phyloP scores from a whole-genome alignment of 208 protist genomes.

The Kentomonas sorsogonicus region DNA sequence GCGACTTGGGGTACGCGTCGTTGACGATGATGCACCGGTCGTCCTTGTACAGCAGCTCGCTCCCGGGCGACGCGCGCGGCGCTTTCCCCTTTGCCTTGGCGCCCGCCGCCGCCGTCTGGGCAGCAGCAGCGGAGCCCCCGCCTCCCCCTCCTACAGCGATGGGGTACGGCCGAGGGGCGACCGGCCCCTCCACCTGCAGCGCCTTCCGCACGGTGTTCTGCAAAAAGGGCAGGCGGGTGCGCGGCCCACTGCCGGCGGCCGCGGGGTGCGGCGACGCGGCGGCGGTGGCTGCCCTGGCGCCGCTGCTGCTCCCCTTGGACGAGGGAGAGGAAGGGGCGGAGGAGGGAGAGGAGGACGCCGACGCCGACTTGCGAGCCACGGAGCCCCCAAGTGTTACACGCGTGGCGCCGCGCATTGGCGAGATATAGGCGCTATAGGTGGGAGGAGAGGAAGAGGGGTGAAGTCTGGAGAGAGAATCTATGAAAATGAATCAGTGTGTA shows the following conservation, averaged over 20 bases:
- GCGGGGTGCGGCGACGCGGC: background rate
- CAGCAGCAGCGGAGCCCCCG: too few relatives aligned
- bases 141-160: too few relatives aligned
- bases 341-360: too few relatives aligned
- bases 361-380: too few relatives aligned
- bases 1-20: slow-evolving; percentile 84
- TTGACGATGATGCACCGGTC: slow-evolving; percentile 69
- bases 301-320: background rate
- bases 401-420: too few relatives aligned
- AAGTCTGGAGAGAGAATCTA: too few relatives aligned
- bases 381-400: too few relatives aligned
- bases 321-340: background rate
- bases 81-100: too few relatives aligned
- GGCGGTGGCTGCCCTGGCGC: background rate
- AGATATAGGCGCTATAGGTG: too few relatives aligned
- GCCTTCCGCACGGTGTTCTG: slow-evolving; percentile 59
- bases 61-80: slow-evolving; percentile 25
- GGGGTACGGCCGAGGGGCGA: slow-evolving; percentile 7
- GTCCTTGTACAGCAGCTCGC: slow-evolving; percentile 72
- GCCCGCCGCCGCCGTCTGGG: too few relatives aligned
- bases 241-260: slow-evolving; percentile 33
- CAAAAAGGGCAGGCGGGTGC: slow-evolving; percentile 69
- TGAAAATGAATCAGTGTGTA: background rate
- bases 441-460: too few relatives aligned
- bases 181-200: slow-evolving; percentile 20